Percentiles rank a stretch among this genome's conserved stretches.
phyloP scores from a whole-genome alignment of 2,329 filamentous ascomycete genomes.

The Ascosphaera acerosa region DNA sequence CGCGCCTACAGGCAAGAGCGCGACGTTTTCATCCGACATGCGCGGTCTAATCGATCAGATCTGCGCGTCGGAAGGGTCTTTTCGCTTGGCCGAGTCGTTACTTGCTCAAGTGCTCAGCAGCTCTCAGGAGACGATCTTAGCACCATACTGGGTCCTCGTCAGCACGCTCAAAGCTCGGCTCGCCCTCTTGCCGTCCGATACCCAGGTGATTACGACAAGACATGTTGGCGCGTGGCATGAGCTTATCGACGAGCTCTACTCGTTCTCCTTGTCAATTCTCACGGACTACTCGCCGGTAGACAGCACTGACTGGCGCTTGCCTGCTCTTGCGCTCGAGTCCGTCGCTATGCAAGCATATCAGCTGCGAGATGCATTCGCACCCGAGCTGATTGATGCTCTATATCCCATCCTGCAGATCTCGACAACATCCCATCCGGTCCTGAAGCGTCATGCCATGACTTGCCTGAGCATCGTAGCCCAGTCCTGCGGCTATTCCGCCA shows the following conservation, averaged over 20 bases:
- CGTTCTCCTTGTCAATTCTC: constrained; percentile 16
- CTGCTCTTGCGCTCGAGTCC: constrained; percentile 58
- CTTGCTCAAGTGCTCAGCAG: constrained; percentile 35
- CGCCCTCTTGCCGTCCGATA: constrained; percentile 38
- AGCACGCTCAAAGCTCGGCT: constrained; percentile 38
- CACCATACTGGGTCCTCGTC: constrained; percentile 59
- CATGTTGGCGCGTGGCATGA: constrained; percentile 8
- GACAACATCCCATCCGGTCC: constrained; percentile 38
- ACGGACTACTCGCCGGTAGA: constrained; percentile 16
- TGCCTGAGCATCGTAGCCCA: constrained; percentile 57
- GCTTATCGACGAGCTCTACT: constrained; percentile 22
- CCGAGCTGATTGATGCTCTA: constrained; percentile 70
- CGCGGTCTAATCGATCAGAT: constrained; percentile 33
- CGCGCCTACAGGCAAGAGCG: constrained; percentile 39
- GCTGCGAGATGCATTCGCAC: constrained; percentile 42
- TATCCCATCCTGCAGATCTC: constrained; percentile 82
- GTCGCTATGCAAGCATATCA: constrained; percentile 49
- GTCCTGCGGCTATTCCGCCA: constrained; percentile 47
- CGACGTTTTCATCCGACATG: constrained; percentile 35
- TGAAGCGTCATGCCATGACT: constrained; percentile 61
- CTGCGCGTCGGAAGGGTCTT: constrained; percentile 17
- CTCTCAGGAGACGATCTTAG: constrained; percentile 32
- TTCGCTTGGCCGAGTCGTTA: constrained; percentile 36
- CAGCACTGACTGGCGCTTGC: constrained; percentile 39
- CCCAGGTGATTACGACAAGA: constrained; percentile 10